Conservation (phyloP, 2,329 filamentous ascomycete genomes). For the Akanthomyces dipterigenus region DNA sequence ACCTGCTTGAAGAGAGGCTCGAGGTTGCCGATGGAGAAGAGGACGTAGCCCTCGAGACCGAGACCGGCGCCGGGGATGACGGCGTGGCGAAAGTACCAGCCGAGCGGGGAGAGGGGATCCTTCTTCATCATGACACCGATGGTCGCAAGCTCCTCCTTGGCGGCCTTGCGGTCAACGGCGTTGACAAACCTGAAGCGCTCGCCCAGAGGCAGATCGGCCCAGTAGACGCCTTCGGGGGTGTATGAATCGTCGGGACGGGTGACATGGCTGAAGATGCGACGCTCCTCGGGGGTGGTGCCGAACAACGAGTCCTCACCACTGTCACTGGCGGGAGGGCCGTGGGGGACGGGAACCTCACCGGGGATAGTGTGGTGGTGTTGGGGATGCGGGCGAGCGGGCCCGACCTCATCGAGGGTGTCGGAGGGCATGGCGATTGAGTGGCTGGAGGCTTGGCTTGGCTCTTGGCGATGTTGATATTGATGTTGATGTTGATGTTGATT, state of each 20-base stretch:
- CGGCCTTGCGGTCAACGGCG: slow-evolving; percentile 64
- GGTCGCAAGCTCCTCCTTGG: slow-evolving; percentile 55
- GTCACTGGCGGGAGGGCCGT: slow-evolving; percentile 39
- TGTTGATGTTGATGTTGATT: too few relatives aligned
- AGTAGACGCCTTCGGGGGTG: slow-evolving; percentile 76
- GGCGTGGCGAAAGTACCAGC: slow-evolving; percentile 84
- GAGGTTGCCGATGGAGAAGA: slow-evolving; percentile 95
- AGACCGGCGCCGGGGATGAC: slow-evolving; percentile 89
- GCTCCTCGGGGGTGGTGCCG: slow-evolving; percentile 42
- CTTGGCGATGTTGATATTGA: not conserved
- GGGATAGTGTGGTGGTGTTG: slow-evolving; percentile 34
- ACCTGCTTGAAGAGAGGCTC: slow-evolving; percentile 70
- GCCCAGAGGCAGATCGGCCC: slow-evolving; percentile 73
- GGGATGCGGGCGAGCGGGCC: slow-evolving; percentile 15
- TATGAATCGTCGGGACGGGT: slow-evolving; percentile 87
- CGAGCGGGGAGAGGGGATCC: slow-evolving; percentile 76
- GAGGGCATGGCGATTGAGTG: not conserved
- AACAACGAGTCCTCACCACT: slow-evolving; percentile 40
- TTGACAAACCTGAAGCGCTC: slow-evolving; percentile 70
- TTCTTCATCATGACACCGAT: slow-evolving; percentile 78
- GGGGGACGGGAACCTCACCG: slow-evolving; percentile 50
- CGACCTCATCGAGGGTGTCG: slow-evolving; percentile 1
- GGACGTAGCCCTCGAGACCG: slow-evolving; percentile 87
- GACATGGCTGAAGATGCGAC: slow-evolving; percentile 65
- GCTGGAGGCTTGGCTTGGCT: not conserved